Evolutionary conservation across 352 stramenopile species (phyloP).

Genomic region (Globisporangium spiculum): DNA sequence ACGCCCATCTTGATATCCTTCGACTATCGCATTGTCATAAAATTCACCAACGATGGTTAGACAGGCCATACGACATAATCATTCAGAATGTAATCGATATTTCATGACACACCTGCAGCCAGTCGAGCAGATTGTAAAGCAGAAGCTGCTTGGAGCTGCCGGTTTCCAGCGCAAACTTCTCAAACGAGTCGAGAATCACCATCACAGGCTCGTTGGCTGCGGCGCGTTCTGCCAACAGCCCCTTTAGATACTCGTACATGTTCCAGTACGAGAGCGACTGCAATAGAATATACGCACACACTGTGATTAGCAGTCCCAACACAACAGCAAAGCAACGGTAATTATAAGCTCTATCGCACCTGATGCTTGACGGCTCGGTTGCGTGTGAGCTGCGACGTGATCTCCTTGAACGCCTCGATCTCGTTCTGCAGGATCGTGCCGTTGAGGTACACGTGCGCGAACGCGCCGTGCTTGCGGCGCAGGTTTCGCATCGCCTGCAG

Average conservation of each 20-base stretch:
- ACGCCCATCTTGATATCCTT: conserved; percentile 81
- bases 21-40: conserved; percentile 27
- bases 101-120: conserved; percentile 45
- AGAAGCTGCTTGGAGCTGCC: conserved; percentile 73
- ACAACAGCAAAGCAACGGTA: not conserved
- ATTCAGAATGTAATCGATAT: not conserved
- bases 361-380: conserved; percentile 59
- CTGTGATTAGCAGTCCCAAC: not conserved
- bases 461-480: conserved; percentile 30
- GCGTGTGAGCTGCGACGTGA: conserved; percentile 62
- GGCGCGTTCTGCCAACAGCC: conserved; percentile 54
- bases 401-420: conserved; percentile 83
- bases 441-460: conserved; percentile 74
- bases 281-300: not conserved
- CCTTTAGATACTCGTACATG: conserved; percentile 83
- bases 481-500: conserved; percentile 49
- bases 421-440: conserved; percentile 79
- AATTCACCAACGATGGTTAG: not conserved
- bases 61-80: not conserved
- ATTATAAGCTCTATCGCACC: conserved; percentile 16
- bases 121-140: conserved; percentile 85
- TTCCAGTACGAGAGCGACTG: conserved; percentile 73
- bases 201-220: conserved; percentile 52
- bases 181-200: conserved; percentile 69
- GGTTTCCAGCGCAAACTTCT: conserved; percentile 68